phyloP scores from a whole-genome alignment of 306 rosid genomes.

The Crotalaria pallida region DNA sequence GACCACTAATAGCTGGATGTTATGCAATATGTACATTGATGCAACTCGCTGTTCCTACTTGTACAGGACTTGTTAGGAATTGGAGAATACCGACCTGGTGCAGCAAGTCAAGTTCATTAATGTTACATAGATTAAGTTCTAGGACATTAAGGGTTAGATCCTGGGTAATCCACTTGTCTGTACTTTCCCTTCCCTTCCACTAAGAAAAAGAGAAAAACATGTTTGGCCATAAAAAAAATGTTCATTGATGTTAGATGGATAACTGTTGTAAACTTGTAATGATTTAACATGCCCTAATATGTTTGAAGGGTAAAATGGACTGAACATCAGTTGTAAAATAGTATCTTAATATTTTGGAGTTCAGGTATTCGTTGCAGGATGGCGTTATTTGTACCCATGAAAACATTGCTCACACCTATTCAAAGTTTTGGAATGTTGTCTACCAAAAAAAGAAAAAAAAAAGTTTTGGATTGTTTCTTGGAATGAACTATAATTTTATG shows the following conservation, averaged over 20 bases:
- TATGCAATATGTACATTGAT: not conserved
- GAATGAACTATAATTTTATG: too few species aligned
- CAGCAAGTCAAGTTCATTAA: conserved; percentile 37
- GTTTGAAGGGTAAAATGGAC: not conserved
- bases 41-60: not conserved
- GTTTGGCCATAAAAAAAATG: too few species aligned
- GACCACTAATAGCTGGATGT: not conserved
- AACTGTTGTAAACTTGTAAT: not conserved
- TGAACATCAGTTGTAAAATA: not conserved
- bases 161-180: too few species aligned
- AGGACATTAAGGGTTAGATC: too few species aligned
- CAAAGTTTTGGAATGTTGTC: too few species aligned
- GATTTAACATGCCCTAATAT: not conserved
- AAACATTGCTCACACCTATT: too few species aligned
- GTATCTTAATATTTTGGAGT: not conserved
- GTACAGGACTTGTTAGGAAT: conserved; percentile 88
- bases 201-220: too few species aligned
- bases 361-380: too few species aligned
- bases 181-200: too few species aligned
- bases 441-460: too few species aligned
- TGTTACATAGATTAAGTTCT: conserved; percentile 28
- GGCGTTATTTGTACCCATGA: too few species aligned
- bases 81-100: conserved; percentile 86
- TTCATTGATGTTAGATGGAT: conserved; percentile 27
- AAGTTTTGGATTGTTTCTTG: too few species aligned